Percentiles rank a stretch among this genome's conserved stretches.
These are phyloP conservation scores for Diaporthe caulivora DNA, from an alignment of 2,329 filamentous ascomycete genomes.

Conservation along the genomic window DNA sequence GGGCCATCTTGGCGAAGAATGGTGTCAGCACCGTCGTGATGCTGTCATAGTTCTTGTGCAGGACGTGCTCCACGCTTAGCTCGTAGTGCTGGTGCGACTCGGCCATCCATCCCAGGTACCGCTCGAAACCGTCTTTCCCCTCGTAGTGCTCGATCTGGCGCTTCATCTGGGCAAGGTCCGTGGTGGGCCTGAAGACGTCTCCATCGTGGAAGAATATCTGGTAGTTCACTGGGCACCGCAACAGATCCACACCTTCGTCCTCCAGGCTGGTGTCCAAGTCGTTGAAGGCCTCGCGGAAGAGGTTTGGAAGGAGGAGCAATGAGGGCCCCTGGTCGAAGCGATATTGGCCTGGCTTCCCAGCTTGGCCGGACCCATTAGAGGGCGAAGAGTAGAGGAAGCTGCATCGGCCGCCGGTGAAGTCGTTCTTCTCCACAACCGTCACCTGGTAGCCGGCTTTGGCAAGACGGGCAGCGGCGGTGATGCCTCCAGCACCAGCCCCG, in stretches of 20 bases:
- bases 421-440: conserved; percentile 84
- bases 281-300: conserved; percentile 77
- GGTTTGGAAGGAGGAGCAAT: conserved; percentile 76
- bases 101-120: conserved; percentile 75
- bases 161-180: conserved; percentile 80
- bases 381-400: conserved; percentile 65
- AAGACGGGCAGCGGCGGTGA: conserved; percentile 78
- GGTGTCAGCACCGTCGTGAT: conserved; percentile 69
- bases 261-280: conserved; percentile 77
- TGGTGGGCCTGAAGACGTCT: conserved; percentile 71
- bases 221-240: conserved; percentile 83
- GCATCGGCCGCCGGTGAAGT: conserved; percentile 78
- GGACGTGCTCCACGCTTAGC: conserved; percentile 73
- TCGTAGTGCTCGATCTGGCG: conserved; percentile 79
- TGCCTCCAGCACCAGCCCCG: conserved; percentile 78
- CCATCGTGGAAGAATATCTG: conserved; percentile 80
- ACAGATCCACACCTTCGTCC: conserved; percentile 73
- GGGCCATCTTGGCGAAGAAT: conserved; percentile 68
- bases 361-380: background rate
- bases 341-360: conserved; percentile 50
- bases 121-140: conserved; percentile 76
- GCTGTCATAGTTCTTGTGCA: conserved; percentile 75
- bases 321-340: conserved; percentile 85
- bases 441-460: conserved; percentile 78
- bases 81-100: conserved; percentile 80